Evolutionary conservation across 768 basidiomycete species (phyloP), one percentile per base, ranked within the genome.

Genomic region (Gelatoporia subvermispora): DNA sequence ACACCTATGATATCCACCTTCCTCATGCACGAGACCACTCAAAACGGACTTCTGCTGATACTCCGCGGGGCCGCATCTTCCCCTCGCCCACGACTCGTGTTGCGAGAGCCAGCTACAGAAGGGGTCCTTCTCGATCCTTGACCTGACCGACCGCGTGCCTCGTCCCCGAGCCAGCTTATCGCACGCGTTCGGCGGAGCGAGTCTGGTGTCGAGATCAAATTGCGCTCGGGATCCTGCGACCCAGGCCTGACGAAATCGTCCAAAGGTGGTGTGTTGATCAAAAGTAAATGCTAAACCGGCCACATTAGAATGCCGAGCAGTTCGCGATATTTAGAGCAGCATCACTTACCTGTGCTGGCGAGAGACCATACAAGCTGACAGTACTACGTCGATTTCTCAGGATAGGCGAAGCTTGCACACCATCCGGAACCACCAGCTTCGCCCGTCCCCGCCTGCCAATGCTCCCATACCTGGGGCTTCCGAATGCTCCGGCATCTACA

Each of bases 321-420:
- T 31, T 9, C 13, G 41, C 23, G n/a, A 18, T 10, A 9, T 16
- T 11, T 23, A 34, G 10, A 28, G 28, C 34, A 5, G 21, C n/a
- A 39, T 46, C 13, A 52, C 68, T 47, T 60, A 83, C 83, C 72
- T 88, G 84, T 25, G 85, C 84, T 10, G 87, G 84, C 25, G 88
- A 88, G 51, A 89, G 73, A 3, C 81, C 84, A 58, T 87, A 75
- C 46, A 88, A 64, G 56, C 78, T 77, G 45, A 87, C 61, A 40
- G 74, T 65, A 63, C 81, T 86, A 48, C 69, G 75, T 55, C 75
- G 77, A 50, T 70, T 67, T 55, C 78, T 69, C 48, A 84, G 61
- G 40, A 66, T 63, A 11, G 80, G 77, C 10, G 58, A 49, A n/a
- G 48, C 42, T 18, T 20, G 59, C 63, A 47, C 69, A 45, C 49